A percentile compares a stretch with the other conserved stretches of the same genome.
Conservation (phyloP, 2,329 filamentous ascomycete species). For the Delphinella strobiligena region DNA sequence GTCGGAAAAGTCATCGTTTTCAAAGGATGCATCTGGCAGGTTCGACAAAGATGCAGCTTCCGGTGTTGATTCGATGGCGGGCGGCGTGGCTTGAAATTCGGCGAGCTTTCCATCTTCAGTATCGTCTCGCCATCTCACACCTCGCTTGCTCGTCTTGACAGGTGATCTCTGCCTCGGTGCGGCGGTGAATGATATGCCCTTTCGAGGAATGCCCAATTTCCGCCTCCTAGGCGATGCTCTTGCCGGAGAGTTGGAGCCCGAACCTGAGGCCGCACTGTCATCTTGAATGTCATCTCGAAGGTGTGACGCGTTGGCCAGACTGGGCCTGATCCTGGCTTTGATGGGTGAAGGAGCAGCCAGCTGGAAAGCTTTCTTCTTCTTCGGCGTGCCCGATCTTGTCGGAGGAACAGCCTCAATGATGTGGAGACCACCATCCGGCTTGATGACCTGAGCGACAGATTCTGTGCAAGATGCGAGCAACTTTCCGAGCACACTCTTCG, state of each 20-base stretch:
- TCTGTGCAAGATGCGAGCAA: slow-evolving; percentile 66
- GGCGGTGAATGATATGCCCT: slow-evolving; percentile 54
- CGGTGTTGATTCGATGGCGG: slow-evolving; percentile 50
- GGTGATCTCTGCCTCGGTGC: slow-evolving; percentile 67
- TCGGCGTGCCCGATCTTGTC: slow-evolving; percentile 61
- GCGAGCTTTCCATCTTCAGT: slow-evolving; percentile 74
- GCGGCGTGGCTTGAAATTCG: slow-evolving; percentile 84
- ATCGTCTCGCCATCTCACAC: slow-evolving; percentile 87
- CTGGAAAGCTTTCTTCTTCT: slow-evolving; percentile 46
- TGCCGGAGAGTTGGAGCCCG: slow-evolving; percentile 21
- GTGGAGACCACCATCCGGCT: slow-evolving; percentile 64
- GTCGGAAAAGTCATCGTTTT: slow-evolving; percentile 5
- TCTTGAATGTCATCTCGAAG: slow-evolving; percentile 18
- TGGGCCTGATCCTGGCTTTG: slow-evolving; percentile 29
- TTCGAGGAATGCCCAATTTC: slow-evolving; percentile 51
- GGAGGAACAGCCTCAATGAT: slow-evolving; percentile 57
- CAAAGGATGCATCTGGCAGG: slow-evolving; percentile 26
- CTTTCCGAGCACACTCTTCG: slow-evolving; percentile 63
- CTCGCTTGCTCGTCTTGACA: slow-evolving; percentile 48
- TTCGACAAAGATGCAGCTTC: slow-evolving; percentile 21
- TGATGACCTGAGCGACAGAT: slow-evolving; percentile 72
- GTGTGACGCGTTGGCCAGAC: slow-evolving; percentile 21
- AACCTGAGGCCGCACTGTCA: slow-evolving; percentile 12
- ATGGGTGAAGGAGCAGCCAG: slow-evolving; percentile 36
- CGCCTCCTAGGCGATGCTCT: slow-evolving; percentile 73